Base-by-base conservation (phyloP, 805 yeast genomes). In the Candida khao-thaluensis region DNA sequence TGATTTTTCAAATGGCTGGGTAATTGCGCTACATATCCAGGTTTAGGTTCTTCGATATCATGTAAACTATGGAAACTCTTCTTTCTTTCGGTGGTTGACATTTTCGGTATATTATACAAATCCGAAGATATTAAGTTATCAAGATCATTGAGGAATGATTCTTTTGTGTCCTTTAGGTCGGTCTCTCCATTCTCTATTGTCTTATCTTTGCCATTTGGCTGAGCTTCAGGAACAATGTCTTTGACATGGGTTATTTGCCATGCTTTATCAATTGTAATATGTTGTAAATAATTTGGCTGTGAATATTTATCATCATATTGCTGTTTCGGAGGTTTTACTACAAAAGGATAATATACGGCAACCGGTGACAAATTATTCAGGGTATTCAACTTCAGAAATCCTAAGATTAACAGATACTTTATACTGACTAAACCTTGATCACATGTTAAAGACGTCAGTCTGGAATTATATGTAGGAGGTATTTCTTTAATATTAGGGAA, bases 401-500 rank as follows among this genome's bases (percentile, higher is more conserved):
- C 71, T 14, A 68, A 56, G 7, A 66, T 54, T 33, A 68, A 45
- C 45, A 60, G 57, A 49, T 69, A 68, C 24, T 53, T 53, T 7
- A 69, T 60, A 37, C 71, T 62, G 2, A 65, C 49, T 40, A 56
- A 53, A 2, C 72, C 73, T 34, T 60, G 69, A 28, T 68, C 72
- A 23, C 70, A 56, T 3, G 56, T 54, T 1, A 60, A 50, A 0
- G 71, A 70, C 0, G 72, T 63, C 72, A 65, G 70, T 11, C 53
- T 50, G 6, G 66, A 48, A 45, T 69, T 69, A 49, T 69, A 69
- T 10, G 66, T 57, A 0, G 74, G 74, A 6, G 74, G 72, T 22
- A 60, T 45, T 11, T 48, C 46, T n/a, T 43, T 37, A 2, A 56
- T 40, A 16, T 45, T 47, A 1, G 58, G 60, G 39, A 64, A 49